A percentile compares a stretch with the other conserved stretches of the same genome.
Evolutionary conservation across 2,329 filamentous ascomycete species (phyloP).

Genomic region (Trichoderma atrobrunneum): DNA sequence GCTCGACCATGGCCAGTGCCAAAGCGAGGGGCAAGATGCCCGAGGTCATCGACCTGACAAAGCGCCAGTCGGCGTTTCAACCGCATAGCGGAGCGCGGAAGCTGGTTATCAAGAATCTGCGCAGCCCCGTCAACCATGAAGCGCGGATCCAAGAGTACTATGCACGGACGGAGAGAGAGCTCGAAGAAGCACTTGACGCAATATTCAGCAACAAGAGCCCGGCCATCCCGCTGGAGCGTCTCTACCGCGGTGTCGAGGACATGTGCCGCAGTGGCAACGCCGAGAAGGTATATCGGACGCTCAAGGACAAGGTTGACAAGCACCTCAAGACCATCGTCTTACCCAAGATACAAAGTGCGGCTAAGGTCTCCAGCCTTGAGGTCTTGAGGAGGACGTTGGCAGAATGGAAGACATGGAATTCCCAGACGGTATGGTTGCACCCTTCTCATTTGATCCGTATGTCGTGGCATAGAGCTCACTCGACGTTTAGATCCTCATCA

Average conservation of each 20-base stretch:
- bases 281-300: conserved; percentile 61
- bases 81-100: conserved; percentile 76
- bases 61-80: conserved; percentile 54
- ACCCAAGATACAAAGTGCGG: conserved; percentile 49
- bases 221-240: conserved; percentile 74
- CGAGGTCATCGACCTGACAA: conserved; percentile 37
- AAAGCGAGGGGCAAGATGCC: conserved; percentile 41
- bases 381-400: conserved; percentile 55
- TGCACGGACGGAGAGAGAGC: conserved; percentile 67
- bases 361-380: conserved; percentile 56
- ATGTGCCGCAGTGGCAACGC: conserved; percentile 78
- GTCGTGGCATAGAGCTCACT: conserved; percentile 4
- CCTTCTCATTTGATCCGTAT: background rate
- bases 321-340: conserved; percentile 65
- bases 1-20: conserved; percentile 34
- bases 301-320: conserved; percentile 63
- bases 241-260: conserved; percentile 90
- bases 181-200: conserved; percentile 68
- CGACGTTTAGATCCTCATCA: conserved; percentile 61
- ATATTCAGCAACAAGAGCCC: conserved; percentile 68
- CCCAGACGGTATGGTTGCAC: conserved; percentile 59
- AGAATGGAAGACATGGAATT: conserved; percentile 75
- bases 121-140: conserved; percentile 53
- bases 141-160: conserved; percentile 75
- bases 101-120: conserved; percentile 91